These are phyloP conservation scores for Pulveroboletus sp. DNA, from an alignment of 768 basidiomycete genomes.

Conservation along the genomic window DNA sequence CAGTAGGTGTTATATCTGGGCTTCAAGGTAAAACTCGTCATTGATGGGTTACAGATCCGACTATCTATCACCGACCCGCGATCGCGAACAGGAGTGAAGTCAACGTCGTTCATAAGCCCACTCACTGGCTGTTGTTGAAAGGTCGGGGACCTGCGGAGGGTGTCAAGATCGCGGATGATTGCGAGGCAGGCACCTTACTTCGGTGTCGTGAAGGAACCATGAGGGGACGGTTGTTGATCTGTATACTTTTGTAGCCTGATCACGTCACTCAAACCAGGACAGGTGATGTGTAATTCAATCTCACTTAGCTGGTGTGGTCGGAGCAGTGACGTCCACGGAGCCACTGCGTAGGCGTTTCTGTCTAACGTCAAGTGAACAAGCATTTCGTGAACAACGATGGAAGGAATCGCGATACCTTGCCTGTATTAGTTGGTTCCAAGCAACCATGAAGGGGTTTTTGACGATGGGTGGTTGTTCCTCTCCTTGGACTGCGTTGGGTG, in stretches of 20 bases:
- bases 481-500: not conserved
- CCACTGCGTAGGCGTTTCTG: conserved; percentile 23
- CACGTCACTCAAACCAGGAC: not conserved
- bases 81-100: conserved; percentile 1
- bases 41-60: not conserved
- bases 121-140: not conserved
- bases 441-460: conserved; percentile 19
- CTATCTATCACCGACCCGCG: conserved; percentile 7
- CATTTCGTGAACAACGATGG: not conserved
- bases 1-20: not conserved
- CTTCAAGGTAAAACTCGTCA: conserved; percentile 8
- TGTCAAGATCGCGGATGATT: not conserved
- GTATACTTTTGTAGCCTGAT: conserved; percentile 7
- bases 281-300: not conserved
- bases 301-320: conserved; percentile 23
- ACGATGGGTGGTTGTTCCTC: not conserved
- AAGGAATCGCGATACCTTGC: conserved; percentile 8
- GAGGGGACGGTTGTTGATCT: not conserved
- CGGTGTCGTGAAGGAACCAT: conserved; percentile 9
- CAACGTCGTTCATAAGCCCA: not conserved
- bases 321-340: conserved; percentile 11
- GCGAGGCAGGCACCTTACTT: not conserved
- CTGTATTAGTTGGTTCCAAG: conserved; percentile 18
- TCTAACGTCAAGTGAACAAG: conserved; percentile 6
- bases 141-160: not conserved